Base-by-base conservation (phyloP, 345 rosid species). In the Heritiera littoralis region DNA sequence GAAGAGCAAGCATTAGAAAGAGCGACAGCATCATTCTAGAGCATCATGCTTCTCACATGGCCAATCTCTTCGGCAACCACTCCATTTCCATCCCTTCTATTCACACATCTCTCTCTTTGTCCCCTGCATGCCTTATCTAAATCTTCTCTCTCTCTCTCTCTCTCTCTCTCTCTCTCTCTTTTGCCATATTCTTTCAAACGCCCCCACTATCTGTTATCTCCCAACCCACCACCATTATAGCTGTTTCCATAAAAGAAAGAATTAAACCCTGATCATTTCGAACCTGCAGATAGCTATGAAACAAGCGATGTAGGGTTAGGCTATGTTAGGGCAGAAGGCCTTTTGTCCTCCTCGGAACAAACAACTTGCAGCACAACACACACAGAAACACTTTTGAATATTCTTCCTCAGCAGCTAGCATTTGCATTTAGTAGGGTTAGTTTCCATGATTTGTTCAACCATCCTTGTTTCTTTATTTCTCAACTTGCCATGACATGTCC, bases 11-110 rank as follows among this genome's bases (percentile, higher is more conserved):
- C 55, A 38, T 41, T 63, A 68, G 45, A 48, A 65, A 66, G 63
- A 0, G 66, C 58, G 86, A 85, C 85, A 81, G 18, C 82, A 81
- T 78, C 63, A 81, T 81, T 75, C 74, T 30, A 68, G 77, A 83
- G 76, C 84, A 78, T 85, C 35, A 80, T 82, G 88, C 82, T 70
- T 83, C 84, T 85, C 88, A 87, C 86, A 87, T 85, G 90, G 85
- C 85, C 68, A 77, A 81, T 51, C 66, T 51, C 48, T 78, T 60
- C 6, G 70, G 67, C 75, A 78, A 48, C 79, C 77, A 66, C 58
- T 77, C 85, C 82, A 75, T 67, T 80, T 13, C 74, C 74, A 46
- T 79, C 74, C 54, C 13, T 68, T 79, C 67, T 43, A 6, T 48
- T 52, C 35, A 48, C 23, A 69, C 38, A 30, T 77, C 78, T 65